These are phyloP conservation scores for Botrytis sinoallii DNA, from an alignment of 2,329 filamentous ascomycete genomes.

Conservation along the genomic window DNA sequence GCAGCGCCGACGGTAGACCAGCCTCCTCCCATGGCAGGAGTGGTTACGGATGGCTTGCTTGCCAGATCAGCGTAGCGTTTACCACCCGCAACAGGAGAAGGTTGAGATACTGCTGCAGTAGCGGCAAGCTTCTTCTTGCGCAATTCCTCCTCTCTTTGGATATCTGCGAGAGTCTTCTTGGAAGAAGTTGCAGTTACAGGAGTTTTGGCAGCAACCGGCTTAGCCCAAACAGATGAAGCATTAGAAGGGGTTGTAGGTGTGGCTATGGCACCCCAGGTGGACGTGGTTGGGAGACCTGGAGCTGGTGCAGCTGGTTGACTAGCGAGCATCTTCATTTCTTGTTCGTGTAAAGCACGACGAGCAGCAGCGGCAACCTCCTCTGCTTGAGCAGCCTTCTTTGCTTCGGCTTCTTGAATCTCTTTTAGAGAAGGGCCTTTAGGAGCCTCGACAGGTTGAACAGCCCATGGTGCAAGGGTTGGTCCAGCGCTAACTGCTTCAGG, in stretches of 20 bases:
- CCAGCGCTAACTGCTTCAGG: constrained; percentile 52
- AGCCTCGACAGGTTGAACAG: constrained; percentile 72
- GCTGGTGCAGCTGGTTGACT: constrained; percentile 60
- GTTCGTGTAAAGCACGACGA: constrained; percentile 75
- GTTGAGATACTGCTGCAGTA: constrained; percentile 43
- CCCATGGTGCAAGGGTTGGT: constrained; percentile 89
- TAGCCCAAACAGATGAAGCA: constrained; percentile 46
- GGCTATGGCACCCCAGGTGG: constrained; percentile 65
- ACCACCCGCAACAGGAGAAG: constrained; percentile 49
- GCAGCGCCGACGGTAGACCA: constrained; percentile 96
- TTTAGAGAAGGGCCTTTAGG: constrained; percentile 88
- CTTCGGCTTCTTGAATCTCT: constrained; percentile 95
- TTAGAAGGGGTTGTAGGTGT: constrained; percentile 34
- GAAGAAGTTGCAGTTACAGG: constrained; percentile 36
- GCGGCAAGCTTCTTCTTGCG: constrained; percentile 68
- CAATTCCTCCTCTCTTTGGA: constrained; percentile 91
- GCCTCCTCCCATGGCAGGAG: constrained; percentile 53
- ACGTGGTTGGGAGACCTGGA: constrained; percentile 79
- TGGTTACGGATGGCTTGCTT: constrained; percentile 60
- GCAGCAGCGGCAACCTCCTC: constrained; percentile 78
- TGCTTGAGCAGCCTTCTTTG: constrained; percentile 83
- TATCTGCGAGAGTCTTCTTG: constrained; percentile 93
- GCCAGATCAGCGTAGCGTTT: constrained; percentile 96
- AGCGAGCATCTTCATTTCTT: constrained; percentile 59
- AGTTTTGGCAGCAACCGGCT: constrained; percentile 44